Evolutionary conservation across 805 yeast species (phyloP).

Genomic region (Yamadazyma ubonensis): DNA sequence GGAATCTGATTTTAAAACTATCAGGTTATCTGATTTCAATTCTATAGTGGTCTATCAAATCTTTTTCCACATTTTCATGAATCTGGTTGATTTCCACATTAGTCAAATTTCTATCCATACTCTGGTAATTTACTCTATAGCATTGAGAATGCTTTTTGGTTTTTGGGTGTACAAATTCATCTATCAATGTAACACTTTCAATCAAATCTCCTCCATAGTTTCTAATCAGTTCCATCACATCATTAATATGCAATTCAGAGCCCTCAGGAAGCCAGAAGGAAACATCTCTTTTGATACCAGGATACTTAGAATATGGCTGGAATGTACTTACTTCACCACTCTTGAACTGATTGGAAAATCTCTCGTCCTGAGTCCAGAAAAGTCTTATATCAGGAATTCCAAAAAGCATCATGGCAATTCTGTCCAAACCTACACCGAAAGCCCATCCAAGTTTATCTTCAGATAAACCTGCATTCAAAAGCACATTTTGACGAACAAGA

Average conservation of each 20-base stretch:
- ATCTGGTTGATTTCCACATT: constrained; percentile 78
- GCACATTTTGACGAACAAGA: constrained; percentile 74
- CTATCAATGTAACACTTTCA: constrained; percentile 78
- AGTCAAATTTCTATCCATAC: constrained; percentile 91
- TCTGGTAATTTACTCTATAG: constrained; percentile 88
- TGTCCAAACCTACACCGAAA: constrained; percentile 91
- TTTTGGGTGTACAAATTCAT: constrained; percentile 83
- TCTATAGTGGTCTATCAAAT: constrained; percentile 50
- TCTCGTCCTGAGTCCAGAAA: constrained; percentile 83
- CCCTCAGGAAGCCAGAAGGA: constrained; percentile 82
- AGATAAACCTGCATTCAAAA: constrained; percentile 64
- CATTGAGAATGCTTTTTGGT: constrained; percentile 75
- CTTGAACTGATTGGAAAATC: constrained; percentile 73
- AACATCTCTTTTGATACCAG: constrained; percentile 81
- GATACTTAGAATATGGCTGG: constrained; percentile 87
- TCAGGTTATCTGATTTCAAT: constrained; percentile 50
- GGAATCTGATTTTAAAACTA: neutral
- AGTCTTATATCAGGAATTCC: constrained; percentile 94
- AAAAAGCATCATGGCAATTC: constrained; percentile 93
- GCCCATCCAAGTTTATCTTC: constrained; percentile 88
- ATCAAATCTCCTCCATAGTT: constrained; percentile 82
- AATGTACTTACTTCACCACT: constrained; percentile 67
- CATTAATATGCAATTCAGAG: constrained; percentile 69
- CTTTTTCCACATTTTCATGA: constrained; percentile 62
- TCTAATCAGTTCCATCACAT: constrained; percentile 90